Evolutionary conservation across 768 basidiomycete genomes (phyloP).

Genomic region (Chalciporus pseudorubinellus): DNA sequence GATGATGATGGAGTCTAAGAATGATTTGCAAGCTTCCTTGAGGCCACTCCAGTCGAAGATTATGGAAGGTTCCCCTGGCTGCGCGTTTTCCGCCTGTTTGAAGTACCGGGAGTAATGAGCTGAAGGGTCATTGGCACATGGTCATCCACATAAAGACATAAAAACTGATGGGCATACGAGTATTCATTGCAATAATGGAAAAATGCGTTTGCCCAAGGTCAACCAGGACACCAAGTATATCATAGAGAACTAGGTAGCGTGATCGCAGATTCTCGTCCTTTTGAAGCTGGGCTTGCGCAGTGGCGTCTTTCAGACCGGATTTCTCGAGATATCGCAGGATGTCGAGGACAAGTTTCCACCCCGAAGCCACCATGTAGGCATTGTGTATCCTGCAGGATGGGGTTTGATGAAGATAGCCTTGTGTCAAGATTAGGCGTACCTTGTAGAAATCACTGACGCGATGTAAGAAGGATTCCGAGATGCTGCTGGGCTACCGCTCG

Average conservation of each 20-base stretch:
- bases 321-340: conserved; percentile 54
- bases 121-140: conserved; percentile 27
- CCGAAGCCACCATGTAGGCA: conserved; percentile 76
- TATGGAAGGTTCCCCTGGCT: conserved; percentile 48
- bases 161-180: conserved; percentile 48
- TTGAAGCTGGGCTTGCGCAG: conserved; percentile 52
- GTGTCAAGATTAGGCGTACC: conserved; percentile 36
- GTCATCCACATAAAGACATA: not conserved
- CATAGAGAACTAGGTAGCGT: conserved; percentile 61
- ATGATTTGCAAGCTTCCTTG: conserved; percentile 67
- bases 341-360: conserved; percentile 72
- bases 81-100: conserved; percentile 42
- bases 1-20: conserved; percentile 80
- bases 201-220: conserved; percentile 63
- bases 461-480: conserved; percentile 47
- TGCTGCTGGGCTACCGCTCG: conserved; percentile 29
- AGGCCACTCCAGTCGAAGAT: conserved; percentile 65
- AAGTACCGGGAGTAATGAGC: conserved; percentile 75
- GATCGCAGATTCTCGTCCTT: conserved; percentile 49
- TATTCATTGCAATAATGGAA: conserved; percentile 64
- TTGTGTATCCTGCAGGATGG: conserved; percentile 66
- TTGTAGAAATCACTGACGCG: conserved; percentile 57
- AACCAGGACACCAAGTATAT: conserved; percentile 60
- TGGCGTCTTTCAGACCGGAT: conserved; percentile 52
- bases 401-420: conserved; percentile 2